Conservation (phyloP, 768 basidiomycete species). For the Kwoniella bestiolae region DNA sequence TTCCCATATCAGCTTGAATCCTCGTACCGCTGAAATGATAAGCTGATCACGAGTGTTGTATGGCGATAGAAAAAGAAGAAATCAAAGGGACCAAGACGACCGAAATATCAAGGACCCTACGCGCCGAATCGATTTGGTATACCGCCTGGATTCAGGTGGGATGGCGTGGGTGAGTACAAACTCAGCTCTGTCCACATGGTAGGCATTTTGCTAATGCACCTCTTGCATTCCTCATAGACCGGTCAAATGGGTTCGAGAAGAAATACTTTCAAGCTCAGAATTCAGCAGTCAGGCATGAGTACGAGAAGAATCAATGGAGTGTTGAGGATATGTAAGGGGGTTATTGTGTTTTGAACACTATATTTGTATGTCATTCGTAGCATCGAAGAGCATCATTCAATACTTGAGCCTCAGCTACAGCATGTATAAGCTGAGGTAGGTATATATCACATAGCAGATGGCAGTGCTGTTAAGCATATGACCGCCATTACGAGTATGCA, state of each 20-base stretch:
- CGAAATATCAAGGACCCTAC: constrained; percentile 83
- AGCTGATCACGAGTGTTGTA: neutral
- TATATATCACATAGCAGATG: no score
- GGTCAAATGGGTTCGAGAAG: constrained; percentile 92
- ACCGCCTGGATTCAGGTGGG: constrained; percentile 95
- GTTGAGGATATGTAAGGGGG: constrained; percentile 85
- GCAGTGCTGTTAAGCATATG: no score
- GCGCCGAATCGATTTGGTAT: constrained; percentile 96
- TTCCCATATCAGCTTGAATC: neutral
- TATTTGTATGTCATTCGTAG: neutral
- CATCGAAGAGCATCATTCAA: neutral
- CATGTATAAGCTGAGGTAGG: neutral
- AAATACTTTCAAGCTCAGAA: constrained; percentile 85
- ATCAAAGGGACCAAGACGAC: constrained; percentile 74
- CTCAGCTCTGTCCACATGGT: neutral
- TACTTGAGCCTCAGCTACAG: neutral
- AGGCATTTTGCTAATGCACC: neutral
- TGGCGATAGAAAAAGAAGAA: constrained; percentile 59
- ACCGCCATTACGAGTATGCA: no score
- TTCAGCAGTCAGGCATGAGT: constrained; percentile 68
- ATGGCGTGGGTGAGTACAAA: constrained; percentile 78
- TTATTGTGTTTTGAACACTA: no score
- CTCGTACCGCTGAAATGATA: constrained; percentile 6
- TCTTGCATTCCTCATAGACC: constrained; percentile 63
- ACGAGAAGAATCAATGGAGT: constrained; percentile 82